phyloP scores from a whole-genome alignment of 1,139 yeast genomes.

The Trichomonascaceae sp. region DNA sequence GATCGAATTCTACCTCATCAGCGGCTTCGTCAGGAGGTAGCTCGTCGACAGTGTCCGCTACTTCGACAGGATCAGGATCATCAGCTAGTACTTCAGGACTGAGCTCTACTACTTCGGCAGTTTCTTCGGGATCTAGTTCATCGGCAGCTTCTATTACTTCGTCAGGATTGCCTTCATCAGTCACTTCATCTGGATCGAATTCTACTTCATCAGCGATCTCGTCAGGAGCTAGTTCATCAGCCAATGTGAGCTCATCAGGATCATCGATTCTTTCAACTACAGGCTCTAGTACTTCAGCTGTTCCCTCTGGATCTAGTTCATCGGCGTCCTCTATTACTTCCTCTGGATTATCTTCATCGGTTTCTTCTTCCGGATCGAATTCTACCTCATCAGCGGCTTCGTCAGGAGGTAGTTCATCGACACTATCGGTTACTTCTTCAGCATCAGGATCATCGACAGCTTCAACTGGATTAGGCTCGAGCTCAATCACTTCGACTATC shows the following conservation, averaged over 20 bases:
- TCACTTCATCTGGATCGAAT: background rate
- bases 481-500: background rate
- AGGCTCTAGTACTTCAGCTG: slow-evolving; percentile 7
- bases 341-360: slow-evolving; percentile 1
- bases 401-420: slow-evolving; percentile 7
- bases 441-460: slow-evolving; percentile 5
- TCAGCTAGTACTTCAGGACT: background rate
- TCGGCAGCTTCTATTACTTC: slow-evolving; percentile 2
- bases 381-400: slow-evolving; percentile 2
- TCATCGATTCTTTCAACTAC: background rate
- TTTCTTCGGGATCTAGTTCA: background rate
- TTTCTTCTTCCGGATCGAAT: background rate
- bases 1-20: background rate
- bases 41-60: slow-evolving; percentile 6
- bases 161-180: background rate
- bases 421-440: slow-evolving; percentile 4
- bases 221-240: background rate
- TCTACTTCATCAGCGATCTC: background rate
- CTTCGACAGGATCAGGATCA: slow-evolving; percentile 7
- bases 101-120: background rate
- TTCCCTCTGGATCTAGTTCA: slow-evolving; percentile 1
- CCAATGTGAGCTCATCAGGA: slow-evolving; percentile 3
- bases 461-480: background rate
- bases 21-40: slow-evolving; percentile 2
- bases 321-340: background rate